Evolutionary conservation across 805 yeast genomes (phyloP).

Genomic region (Kuraishia hungarica): DNA sequence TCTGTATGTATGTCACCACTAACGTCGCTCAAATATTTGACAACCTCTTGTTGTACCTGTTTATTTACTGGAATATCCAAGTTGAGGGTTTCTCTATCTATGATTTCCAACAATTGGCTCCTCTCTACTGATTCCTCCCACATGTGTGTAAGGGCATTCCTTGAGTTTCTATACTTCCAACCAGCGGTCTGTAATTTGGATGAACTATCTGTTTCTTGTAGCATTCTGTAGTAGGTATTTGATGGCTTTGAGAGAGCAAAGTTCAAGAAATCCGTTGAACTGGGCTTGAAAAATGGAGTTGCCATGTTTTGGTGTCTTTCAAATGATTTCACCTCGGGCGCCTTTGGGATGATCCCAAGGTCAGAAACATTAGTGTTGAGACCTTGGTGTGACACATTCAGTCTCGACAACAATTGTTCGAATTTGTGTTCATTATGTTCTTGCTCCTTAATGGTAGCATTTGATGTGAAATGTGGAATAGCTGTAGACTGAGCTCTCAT

Average conservation of each 20-base stretch:
- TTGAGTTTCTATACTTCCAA: not conserved
- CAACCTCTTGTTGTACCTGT: not conserved
- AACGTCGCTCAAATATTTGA: not conserved
- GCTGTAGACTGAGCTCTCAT: not conserved
- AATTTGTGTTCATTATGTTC: not conserved
- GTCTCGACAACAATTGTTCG: not conserved
- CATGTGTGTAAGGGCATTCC: not conserved
- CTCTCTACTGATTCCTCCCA: not conserved
- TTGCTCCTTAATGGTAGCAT: not conserved
- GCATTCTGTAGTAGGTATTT: not conserved
- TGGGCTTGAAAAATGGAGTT: not conserved
- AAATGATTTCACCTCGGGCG: not conserved
- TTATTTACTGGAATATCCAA: not conserved
- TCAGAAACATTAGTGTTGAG: not conserved
- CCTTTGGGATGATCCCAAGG: not conserved
- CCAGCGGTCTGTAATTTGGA: not conserved
- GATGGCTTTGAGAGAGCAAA: not conserved
- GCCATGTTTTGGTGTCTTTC: not conserved
- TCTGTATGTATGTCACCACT: not conserved
- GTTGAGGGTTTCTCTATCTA: not conserved
- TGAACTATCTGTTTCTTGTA: not conserved
- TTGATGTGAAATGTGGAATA: not conserved
- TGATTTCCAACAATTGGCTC: not conserved
- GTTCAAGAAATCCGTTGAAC: not conserved
- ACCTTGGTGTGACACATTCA: not conserved